Conservation (phyloP, 257 asterid species). For the Henckelia pumila region DNA sequence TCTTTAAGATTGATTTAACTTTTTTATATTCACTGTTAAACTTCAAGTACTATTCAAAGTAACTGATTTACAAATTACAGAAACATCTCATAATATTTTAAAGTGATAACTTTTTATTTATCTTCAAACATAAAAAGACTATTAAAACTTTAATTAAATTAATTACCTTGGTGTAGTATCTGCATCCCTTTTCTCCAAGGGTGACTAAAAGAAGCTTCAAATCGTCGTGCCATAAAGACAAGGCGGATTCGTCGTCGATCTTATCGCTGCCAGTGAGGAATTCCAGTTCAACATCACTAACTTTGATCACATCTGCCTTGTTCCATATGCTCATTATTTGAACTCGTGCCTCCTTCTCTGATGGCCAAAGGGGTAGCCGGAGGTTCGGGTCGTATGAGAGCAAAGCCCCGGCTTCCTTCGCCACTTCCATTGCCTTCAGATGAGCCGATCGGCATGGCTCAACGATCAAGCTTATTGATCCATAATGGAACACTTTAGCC, state of each 20-base stretch:
- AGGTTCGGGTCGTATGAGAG: constrained; percentile 93
- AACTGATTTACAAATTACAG: background rate
- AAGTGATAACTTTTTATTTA: no score
- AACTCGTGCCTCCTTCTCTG: constrained; percentile 67
- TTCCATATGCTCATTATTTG: constrained; percentile 93
- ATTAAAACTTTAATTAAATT: background rate
- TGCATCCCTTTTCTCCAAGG: constrained; percentile 88
- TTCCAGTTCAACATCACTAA: constrained; percentile 86
- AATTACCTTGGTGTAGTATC: constrained; percentile 75
- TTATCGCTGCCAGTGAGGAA: constrained; percentile 78
- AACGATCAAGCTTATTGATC: constrained; percentile 91
- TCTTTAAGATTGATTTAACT: no score
- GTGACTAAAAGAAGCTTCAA: constrained; percentile 84
- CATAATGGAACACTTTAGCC: constrained; percentile 94
- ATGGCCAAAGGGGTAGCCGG: constrained; percentile 82
- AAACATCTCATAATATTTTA: no score
- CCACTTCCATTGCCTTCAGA: constrained; percentile 88
- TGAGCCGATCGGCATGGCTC: constrained; percentile 99
- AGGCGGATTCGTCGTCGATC: constrained; percentile 75
- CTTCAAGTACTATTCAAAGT: background rate
- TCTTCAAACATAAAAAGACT: no score
- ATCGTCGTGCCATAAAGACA: constrained; percentile 87
- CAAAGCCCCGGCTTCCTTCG: constrained; percentile 84
- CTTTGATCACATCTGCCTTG: constrained; percentile 81
- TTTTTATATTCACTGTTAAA: no score